Base-by-base conservation (phyloP, 148 eudicot species). In the Drosera capensis region DNA sequence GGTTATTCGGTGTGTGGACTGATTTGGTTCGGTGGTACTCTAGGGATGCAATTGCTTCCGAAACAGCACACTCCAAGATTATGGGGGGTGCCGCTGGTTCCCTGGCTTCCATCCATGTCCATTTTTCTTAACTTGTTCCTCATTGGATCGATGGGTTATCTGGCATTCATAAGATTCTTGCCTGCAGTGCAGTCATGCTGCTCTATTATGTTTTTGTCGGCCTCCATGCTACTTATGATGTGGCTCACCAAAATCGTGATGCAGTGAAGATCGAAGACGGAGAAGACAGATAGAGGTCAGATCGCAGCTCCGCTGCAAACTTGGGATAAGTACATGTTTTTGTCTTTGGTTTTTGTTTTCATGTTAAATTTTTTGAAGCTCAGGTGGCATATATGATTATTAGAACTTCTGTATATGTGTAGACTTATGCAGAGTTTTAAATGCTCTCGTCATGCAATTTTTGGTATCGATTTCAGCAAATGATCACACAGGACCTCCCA, bases 51-150 rank as follows among this genome's bases (percentile, higher is more conserved):
- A 45, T 52, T 80, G 55, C 64, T 77, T 42, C 64, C 75, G 7
- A 75, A 75, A 58, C 81, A 65, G 50, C 70, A 78, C 20, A 8
- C 64, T 45, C 80, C 97, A 6, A 80, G 67, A 50, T 56, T 80
- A 1, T 90, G 97, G 97, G 95, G 87, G 4, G 97, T 84, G 47
- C 97, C 97, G 0, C 70, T 90, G 19, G 97, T 90, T 26, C 97
- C 97, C 3, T 80, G 82, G 97, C 23, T 90, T 43, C 97, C 97
- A 0, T 67, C 76, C 0, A 30, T 90, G 39, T 90, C 97, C 2
- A 78, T 90, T 48, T 66, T 25, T 20, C 71, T 75, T 71, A 90
- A 90, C 23, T 9, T 85, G 5, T 90, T 90, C 53, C 61, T 90
- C 15, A 75, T 90, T 14, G 97, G 97, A 43, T 90, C 97, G 1